Evolutionary conservation across 495 filamentous ascomycete species (phyloP).

Genomic region (Neurospora cerealis): DNA sequence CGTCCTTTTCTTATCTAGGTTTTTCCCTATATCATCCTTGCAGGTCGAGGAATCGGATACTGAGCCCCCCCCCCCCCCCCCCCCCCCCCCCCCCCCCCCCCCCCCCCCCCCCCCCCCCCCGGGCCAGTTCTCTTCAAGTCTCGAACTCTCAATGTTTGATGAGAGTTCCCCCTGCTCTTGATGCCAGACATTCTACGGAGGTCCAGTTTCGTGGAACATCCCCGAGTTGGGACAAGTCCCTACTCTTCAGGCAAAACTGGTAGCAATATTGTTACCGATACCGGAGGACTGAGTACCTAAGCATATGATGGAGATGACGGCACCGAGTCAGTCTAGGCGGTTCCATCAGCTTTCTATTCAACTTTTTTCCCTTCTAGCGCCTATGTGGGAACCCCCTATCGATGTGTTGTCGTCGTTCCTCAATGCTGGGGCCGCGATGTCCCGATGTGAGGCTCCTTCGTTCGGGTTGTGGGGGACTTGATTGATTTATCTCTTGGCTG

Average conservation of each 20-base stretch:
- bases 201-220: background rate
- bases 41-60: background rate
- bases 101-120: too few species aligned
- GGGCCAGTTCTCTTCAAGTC: background rate
- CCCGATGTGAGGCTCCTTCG: background rate
- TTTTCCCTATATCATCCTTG: background rate
- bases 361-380: background rate
- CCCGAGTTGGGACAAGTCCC: background rate
- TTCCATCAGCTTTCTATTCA: background rate
- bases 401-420: background rate
- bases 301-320: background rate
- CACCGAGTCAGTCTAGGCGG: background rate
- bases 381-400: background rate
- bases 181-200: background rate
- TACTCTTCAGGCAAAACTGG: background rate
- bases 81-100: too few species aligned
- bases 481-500: background rate
- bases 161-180: background rate
- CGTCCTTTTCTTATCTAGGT: background rate
- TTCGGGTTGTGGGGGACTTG: background rate
- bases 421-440: background rate
- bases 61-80: too few species aligned
- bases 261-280: background rate
- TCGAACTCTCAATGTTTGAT: background rate
- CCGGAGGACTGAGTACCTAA: background rate